Percentiles rank a stretch among this genome's conserved stretches.
phyloP scores from a whole-genome alignment of 495 filamentous ascomycete genomes.

The Talaromyces wortmannii region DNA sequence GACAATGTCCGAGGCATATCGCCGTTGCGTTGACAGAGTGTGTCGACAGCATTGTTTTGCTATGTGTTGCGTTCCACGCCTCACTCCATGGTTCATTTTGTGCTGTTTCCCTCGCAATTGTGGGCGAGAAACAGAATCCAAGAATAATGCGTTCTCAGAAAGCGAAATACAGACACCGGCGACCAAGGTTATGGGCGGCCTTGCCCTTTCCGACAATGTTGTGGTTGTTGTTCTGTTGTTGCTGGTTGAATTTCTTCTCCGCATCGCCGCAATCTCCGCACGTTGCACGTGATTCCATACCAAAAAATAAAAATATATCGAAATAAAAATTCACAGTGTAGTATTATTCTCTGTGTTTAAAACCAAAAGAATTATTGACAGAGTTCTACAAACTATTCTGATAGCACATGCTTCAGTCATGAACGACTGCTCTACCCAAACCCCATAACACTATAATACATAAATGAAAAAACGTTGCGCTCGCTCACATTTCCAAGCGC shows the following conservation, averaged over 20 bases:
- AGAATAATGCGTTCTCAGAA: too few species aligned
- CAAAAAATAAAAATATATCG: too few species aligned
- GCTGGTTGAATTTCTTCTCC: neutral
- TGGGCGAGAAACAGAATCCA: too few species aligned
- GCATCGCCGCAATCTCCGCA: conserved; percentile 6
- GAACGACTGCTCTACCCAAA: too few species aligned
- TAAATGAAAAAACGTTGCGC: neutral
- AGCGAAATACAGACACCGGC: neutral
- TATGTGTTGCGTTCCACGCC: conserved; percentile 25
- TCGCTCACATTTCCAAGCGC: neutral
- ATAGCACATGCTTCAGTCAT: too few species aligned
- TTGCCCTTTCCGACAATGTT: neutral
- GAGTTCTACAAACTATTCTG: too few species aligned
- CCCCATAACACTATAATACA: neutral
- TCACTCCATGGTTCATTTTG: conserved; percentile 26
- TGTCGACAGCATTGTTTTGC: conserved; percentile 17
- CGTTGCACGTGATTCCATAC: conserved; percentile 5
- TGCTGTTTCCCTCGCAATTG: too few species aligned
- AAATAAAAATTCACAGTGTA: too few species aligned
- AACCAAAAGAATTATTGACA: too few species aligned
- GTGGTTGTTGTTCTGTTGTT: neutral
- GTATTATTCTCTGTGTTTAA: too few species aligned
- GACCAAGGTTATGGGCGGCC: neutral
- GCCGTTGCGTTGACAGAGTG: conserved; percentile 9
- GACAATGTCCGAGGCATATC: conserved; percentile 31